Evolutionary conservation across 176 grass and related monocot genomes (phyloP), one percentile per base, ranked within the genome.

Genomic region (Chrysopogon serrulatus): DNA sequence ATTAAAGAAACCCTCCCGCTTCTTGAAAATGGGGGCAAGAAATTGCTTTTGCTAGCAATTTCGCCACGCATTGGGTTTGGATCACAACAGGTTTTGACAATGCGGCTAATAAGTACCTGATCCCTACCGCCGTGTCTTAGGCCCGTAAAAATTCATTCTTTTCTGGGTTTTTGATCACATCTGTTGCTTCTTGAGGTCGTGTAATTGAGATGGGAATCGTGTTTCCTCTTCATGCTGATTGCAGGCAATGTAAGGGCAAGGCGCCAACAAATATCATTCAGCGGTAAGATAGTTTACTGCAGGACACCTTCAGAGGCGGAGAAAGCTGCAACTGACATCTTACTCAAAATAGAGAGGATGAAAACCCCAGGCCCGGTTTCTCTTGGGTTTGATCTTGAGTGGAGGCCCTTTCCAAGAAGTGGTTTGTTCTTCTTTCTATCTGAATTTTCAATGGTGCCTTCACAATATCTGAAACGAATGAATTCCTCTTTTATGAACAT

Each of bases 381-480:
- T 81, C 80, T 99, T 75, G 96, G 93, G 19, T 99, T 99, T 43
- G 91, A 99, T 84, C 92, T 99, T 2, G 96, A 96, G 63, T 96
- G 93, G 91, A 92, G 39, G 43, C 93, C 93, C 77, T 83, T 93
- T 47, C 87, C 92, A 24, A 83, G 85, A 70, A 83, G 89, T 92
- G 93, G 96, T 98, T 86, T 7, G 82, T 69, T 42, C 16, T 93
- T 86, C 51, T 78, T 13, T 33, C 15, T 84, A 63, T 37, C 68
- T 3, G 61, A 62, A 30, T 13, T 41, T 78, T 24, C 60, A 60
- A 21, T 31, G 42, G 4, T 19, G 35, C 83, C 17, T 10, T 70
- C 76, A 42, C 49, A 19, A 21, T 21, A 35, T 75, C 43, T 34
- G 30, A 10, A 43, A 7, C 5, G 8, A 64, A 31, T 64, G 28